Conservation (phyloP, 768 basidiomycete genomes). For the Tulasnella sp. region DNA sequence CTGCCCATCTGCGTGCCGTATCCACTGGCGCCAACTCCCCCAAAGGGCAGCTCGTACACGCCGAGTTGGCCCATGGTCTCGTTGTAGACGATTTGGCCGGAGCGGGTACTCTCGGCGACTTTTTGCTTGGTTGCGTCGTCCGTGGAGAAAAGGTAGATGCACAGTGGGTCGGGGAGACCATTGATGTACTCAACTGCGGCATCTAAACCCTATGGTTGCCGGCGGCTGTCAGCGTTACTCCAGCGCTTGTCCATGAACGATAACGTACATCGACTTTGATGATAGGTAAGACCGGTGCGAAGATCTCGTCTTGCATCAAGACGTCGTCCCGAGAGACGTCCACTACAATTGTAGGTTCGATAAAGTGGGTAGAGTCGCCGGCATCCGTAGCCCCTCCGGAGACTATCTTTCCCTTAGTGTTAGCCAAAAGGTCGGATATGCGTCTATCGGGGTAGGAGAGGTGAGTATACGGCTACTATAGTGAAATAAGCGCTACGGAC, state of each 20-base stretch:
- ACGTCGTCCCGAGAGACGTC: slow-evolving; percentile 35
- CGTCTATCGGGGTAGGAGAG: not conserved
- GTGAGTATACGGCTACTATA: not conserved
- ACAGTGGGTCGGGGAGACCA: slow-evolving; percentile 37
- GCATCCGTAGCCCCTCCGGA: slow-evolving; percentile 52
- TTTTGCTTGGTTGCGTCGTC: slow-evolving; percentile 26
- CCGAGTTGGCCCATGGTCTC: slow-evolving; percentile 42
- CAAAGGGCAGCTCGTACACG: slow-evolving; percentile 8
- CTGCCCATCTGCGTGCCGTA: slow-evolving; percentile 42
- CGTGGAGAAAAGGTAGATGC: slow-evolving; percentile 52
- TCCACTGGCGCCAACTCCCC: not conserved
- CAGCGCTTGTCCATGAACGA: not conserved
- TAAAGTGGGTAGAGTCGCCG: slow-evolving; percentile 35
- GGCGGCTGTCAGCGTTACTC: not conserved
- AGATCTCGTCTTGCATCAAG: slow-evolving; percentile 24
- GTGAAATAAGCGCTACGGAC: not conserved
- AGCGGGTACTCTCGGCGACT: slow-evolving; percentile 43
- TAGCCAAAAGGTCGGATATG: slow-evolving; percentile 43
- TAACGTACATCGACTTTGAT: slow-evolving; percentile 21
- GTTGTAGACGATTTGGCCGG: slow-evolving; percentile 46
- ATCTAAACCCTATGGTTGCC: slow-evolving; percentile 17
- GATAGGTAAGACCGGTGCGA: slow-evolving; percentile 30
- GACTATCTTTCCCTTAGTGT: slow-evolving; percentile 51
- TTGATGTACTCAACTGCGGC: slow-evolving; percentile 23
- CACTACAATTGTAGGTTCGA: slow-evolving; percentile 61